These are phyloP conservation scores for Elongisporangium anandrum DNA, from an alignment of 352 stramenopile genomes.

Conservation along the genomic window DNA sequence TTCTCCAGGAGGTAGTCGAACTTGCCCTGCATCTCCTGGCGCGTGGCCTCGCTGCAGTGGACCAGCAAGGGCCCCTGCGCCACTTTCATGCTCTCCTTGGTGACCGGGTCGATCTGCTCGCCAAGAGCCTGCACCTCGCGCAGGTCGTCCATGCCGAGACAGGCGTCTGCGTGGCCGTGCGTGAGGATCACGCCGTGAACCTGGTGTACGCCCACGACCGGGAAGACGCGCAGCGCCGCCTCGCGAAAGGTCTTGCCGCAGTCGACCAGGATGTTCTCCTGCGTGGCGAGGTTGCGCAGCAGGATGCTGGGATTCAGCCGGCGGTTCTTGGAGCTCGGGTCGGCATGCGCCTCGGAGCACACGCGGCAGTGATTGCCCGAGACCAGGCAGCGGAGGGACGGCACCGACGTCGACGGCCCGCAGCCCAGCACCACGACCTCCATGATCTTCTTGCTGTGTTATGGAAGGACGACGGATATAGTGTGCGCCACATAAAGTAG, in stretches of 20 bases:
- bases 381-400: conserved; percentile 72
- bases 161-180: conserved; percentile 82
- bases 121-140: conserved; percentile 71
- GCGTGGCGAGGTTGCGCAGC: conserved; percentile 36
- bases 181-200: conserved; percentile 80
- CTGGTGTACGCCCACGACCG: conserved; percentile 30
- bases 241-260: conserved; percentile 90
- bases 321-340: conserved; percentile 71
- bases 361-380: conserved; percentile 40
- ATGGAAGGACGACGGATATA: too few relatives aligned
- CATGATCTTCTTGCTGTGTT: conserved; percentile 20
- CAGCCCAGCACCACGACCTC: conserved; percentile 80
- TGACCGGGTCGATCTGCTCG: conserved; percentile 44
- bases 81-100: conserved; percentile 60
- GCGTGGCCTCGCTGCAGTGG: conserved; percentile 56
- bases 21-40: conserved; percentile 52
- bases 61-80: conserved; percentile 44
- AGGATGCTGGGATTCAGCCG: conserved; percentile 79
- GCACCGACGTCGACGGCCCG: conserved; percentile 80
- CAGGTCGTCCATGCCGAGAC: conserved; percentile 81
- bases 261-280: conserved; percentile 76
- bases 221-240: conserved; percentile 61
- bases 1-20: conserved; percentile 80
- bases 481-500: too few relatives aligned
- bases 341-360: conserved; percentile 60